These are phyloP conservation scores for Termitomyces sp. DNA, from an alignment of 768 basidiomycete genomes.

Conservation along the genomic window DNA sequence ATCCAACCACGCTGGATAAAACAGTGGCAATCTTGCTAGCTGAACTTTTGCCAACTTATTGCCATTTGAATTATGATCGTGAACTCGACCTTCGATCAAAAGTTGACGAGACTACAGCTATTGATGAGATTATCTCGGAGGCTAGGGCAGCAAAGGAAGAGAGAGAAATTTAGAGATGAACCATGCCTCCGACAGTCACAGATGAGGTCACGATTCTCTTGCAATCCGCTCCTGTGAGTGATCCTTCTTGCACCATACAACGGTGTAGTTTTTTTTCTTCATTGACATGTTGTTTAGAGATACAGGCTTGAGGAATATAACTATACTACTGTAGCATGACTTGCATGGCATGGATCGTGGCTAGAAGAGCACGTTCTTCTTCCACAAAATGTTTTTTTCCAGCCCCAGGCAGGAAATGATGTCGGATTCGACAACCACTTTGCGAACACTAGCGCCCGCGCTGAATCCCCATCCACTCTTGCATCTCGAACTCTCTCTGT, in stretches of 20 bases:
- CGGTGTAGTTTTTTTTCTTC: too few relatives aligned
- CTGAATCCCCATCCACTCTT: constrained; percentile 14
- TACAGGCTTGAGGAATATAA: not conserved
- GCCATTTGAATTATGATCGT: not conserved
- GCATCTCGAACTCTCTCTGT: constrained; percentile 23
- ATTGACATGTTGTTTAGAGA: too few relatives aligned
- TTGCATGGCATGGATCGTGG: not conserved
- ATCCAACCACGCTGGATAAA: not conserved
- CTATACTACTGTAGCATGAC: not conserved
- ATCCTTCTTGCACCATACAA: too few relatives aligned
- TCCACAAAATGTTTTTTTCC: constrained; percentile 22
- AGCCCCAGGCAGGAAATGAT: constrained; percentile 35
- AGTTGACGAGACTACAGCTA: too few relatives aligned
- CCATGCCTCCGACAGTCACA: too few relatives aligned
- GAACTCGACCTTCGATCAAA: not conserved
- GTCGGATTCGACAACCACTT: constrained; percentile 32
- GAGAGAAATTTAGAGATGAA: not conserved
- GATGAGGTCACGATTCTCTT: too few relatives aligned
- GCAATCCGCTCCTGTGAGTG: too few relatives aligned
- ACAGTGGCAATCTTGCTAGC: not conserved
- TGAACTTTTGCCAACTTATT: not conserved
- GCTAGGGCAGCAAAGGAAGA: too few relatives aligned
- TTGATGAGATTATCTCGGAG: not conserved
- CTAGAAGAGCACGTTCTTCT: not conserved
- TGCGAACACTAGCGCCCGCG: constrained; percentile 25